Conservation (phyloP, 225 moss, liverwort and hornwort species). For the Asterella californica region DNA sequence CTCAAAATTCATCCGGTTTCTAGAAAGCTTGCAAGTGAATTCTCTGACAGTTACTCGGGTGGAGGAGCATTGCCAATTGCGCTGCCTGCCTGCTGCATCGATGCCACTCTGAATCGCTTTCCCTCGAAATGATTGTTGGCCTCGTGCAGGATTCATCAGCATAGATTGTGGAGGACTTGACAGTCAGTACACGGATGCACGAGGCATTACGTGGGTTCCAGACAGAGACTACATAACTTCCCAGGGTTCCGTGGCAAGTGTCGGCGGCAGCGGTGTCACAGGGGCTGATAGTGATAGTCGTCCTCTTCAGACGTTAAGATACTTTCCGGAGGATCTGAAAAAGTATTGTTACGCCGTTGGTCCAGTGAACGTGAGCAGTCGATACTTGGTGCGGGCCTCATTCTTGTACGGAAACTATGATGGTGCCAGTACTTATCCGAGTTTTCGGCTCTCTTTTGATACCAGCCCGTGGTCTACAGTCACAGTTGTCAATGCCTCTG, state of each 20-base stretch:
- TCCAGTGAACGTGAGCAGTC: constrained; percentile 29
- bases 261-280: not conserved
- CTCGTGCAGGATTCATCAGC: constrained; percentile 45
- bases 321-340: constrained; percentile 16
- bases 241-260: constrained; percentile 24
- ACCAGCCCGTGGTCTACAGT: constrained; percentile 40
- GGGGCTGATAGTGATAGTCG: constrained; percentile 11
- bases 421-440: constrained; percentile 34
- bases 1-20: not conserved
- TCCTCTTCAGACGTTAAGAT: constrained; percentile 36
- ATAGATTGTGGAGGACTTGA: constrained; percentile 45
- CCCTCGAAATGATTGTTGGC: not conserved
- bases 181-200: constrained; percentile 32
- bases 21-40: not conserved
- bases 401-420: constrained; percentile 48
- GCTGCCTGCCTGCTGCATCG: not conserved
- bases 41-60: too few relatives aligned
- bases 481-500: constrained; percentile 27
- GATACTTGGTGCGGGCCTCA: constrained; percentile 49
- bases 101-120: not conserved
- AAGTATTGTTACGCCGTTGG: constrained; percentile 48
- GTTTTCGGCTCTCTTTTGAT: constrained; percentile 42
- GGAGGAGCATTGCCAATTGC: not conserved
- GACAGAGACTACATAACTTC: constrained; percentile 27
- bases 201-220: constrained; percentile 47